Conservation (phyloP, 768 basidiomycete genomes). For the Lentinula aciculospora region DNA sequence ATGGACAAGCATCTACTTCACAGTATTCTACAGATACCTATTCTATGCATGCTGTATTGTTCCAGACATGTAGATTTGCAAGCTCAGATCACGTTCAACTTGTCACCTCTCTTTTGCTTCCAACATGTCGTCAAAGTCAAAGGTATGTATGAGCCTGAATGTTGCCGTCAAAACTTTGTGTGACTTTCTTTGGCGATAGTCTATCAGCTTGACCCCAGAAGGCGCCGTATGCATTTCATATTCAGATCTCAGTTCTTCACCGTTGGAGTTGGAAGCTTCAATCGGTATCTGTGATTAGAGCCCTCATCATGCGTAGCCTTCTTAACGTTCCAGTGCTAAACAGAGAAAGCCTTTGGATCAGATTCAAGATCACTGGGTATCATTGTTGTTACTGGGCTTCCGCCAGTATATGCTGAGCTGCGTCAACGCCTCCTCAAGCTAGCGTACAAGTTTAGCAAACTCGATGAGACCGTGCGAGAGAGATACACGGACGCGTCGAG, state of each 20-base stretch:
- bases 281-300: slow-evolving; percentile 45
- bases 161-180: too few species aligned
- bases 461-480: slow-evolving; percentile 65
- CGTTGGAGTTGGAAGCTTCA: slow-evolving; percentile 45
- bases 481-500: slow-evolving; percentile 67
- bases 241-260: slow-evolving; percentile 44
- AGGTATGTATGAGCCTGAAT: too few species aligned
- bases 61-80: neutral
- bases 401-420: slow-evolving; percentile 51
- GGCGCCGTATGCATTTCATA: slow-evolving; percentile 64
- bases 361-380: slow-evolving; percentile 73
- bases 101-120: too few species aligned
- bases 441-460: slow-evolving; percentile 68
- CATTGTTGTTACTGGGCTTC: slow-evolving; percentile 78
- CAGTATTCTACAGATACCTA: too few species aligned
- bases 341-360: slow-evolving; percentile 83
- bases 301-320: slow-evolving; percentile 1
- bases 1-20: too few species aligned
- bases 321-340: neutral
- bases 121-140: too few species aligned
- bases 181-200: slow-evolving; percentile 1
- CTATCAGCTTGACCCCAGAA: slow-evolving; percentile 32
- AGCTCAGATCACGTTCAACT: too few species aligned
- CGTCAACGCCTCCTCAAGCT: slow-evolving; percentile 71
- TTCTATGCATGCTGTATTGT: neutral